Evolutionary conservation across 169 alveolate genomes (phyloP).

Genomic region (Eimeria mitis): DNA sequence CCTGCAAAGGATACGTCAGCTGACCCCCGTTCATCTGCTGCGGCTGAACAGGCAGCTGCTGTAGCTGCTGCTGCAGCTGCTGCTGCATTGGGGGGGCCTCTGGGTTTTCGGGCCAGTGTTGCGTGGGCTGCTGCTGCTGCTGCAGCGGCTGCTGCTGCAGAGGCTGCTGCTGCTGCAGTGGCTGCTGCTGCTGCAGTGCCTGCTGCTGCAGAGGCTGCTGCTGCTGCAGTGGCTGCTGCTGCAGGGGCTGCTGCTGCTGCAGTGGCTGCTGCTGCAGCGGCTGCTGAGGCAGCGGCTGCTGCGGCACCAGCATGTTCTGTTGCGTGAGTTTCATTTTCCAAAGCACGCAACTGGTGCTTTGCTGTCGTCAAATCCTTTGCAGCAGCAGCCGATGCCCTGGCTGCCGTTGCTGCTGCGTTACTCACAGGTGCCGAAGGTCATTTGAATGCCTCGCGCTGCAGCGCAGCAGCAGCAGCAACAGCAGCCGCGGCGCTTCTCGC

Average conservation of each 20-base stretch:
- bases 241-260: slow-evolving; percentile 1
- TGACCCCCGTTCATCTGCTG: slow-evolving; percentile 24
- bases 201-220: not conserved
- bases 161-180: too few species aligned
- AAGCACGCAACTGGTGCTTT: not conserved
- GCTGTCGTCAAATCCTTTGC: not conserved
- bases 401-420: slow-evolving; percentile 36
- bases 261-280: slow-evolving; percentile 27
- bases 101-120: not conserved
- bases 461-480: slow-evolving; percentile 5
- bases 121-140: too few species aligned
- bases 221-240: not conserved
- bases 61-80: slow-evolving; percentile 45
- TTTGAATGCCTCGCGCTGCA: slow-evolving; percentile 24
- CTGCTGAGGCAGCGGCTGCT: slow-evolving; percentile 15
- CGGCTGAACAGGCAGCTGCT: slow-evolving; percentile 39
- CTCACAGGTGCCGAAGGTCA: not conserved
- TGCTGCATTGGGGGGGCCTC: slow-evolving; percentile 7
- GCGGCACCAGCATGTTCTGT: slow-evolving; percentile 31
- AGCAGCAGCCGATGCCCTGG: slow-evolving; percentile 17
- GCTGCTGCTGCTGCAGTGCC: slow-evolving; percentile 11
- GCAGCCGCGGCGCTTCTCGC: not conserved
- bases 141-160: too few species aligned
- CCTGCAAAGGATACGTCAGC: not conserved
- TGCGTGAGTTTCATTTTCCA: slow-evolving; percentile 25